Percentiles rank a stretch among this genome's conserved stretches.
phyloP scores from a whole-genome alignment of 495 filamentous ascomycete genomes.

The Xylaria grammica region DNA sequence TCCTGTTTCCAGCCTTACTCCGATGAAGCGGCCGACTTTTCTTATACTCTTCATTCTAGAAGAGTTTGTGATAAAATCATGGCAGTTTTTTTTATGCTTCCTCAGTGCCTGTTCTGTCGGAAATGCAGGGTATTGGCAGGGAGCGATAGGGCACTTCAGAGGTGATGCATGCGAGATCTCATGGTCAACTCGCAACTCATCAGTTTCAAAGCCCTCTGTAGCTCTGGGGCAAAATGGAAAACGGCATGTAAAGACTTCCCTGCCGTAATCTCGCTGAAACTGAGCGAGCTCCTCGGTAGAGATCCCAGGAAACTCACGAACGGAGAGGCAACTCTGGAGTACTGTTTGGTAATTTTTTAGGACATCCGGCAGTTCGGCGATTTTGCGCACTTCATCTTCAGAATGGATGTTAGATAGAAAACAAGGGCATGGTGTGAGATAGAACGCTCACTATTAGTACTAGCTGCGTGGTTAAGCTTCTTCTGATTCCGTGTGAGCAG shows the following conservation, averaged over 20 bases:
- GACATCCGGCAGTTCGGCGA: not conserved
- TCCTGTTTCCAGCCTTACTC: not conserved
- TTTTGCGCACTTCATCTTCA: not conserved
- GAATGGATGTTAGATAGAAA: not conserved
- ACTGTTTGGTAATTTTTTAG: slow-evolving; percentile 27
- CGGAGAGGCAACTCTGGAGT: slow-evolving; percentile 23
- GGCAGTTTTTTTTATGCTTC: not conserved
- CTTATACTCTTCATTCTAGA: slow-evolving; percentile 8
- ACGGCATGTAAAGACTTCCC: slow-evolving; percentile 33
- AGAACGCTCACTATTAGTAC: not conserved
- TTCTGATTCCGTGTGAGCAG: slow-evolving; percentile 3
- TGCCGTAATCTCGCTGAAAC: slow-evolving; percentile 31
- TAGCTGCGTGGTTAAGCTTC: not conserved
- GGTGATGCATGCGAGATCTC: slow-evolving; percentile 2
- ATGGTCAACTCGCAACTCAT: not conserved
- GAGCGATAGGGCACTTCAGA: not conserved
- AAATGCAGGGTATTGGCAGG: slow-evolving; percentile 2
- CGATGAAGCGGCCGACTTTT: not conserved
- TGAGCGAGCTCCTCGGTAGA: slow-evolving; percentile 28
- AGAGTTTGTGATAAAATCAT: not conserved
- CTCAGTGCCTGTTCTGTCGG: slow-evolving; percentile 4
- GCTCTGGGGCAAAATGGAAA: slow-evolving; percentile 15
- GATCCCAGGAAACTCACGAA: slow-evolving; percentile 19
- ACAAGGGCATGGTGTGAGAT: not conserved
- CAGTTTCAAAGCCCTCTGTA: not conserved